Evolutionary conservation across 2,329 filamentous ascomycete species (phyloP).

Genomic region (Monilinia aucupariae): DNA sequence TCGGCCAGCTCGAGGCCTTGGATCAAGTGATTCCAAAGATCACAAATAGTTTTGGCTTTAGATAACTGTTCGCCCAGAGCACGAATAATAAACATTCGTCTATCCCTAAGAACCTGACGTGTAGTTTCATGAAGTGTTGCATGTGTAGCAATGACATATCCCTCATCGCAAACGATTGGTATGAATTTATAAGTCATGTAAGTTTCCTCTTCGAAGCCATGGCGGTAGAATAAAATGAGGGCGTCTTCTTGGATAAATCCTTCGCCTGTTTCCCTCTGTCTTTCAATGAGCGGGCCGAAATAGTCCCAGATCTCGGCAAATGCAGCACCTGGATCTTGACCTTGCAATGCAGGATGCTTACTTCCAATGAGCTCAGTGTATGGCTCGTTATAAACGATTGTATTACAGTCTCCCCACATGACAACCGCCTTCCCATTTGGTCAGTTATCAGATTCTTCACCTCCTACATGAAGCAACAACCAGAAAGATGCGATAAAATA

Average conservation of each 20-base stretch:
- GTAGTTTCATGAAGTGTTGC: slow-evolving; percentile 72
- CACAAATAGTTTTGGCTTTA: slow-evolving; percentile 61
- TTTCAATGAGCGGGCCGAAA: slow-evolving; percentile 56
- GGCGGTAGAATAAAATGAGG: slow-evolving; percentile 35
- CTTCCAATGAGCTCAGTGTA: slow-evolving; percentile 65
- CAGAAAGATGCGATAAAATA: not conserved
- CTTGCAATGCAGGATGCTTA: slow-evolving; percentile 70
- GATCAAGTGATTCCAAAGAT: slow-evolving; percentile 66
- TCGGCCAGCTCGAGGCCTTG: slow-evolving; percentile 66
- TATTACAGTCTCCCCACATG: slow-evolving; percentile 66
- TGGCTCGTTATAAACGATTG: slow-evolving; percentile 66
- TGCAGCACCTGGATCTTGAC: slow-evolving; percentile 39
- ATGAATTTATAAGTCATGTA: slow-evolving; percentile 81
- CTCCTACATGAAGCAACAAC: not conserved
- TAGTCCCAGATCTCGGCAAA: slow-evolving; percentile 74
- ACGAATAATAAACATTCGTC: slow-evolving; percentile 69
- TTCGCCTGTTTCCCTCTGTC: slow-evolving; percentile 62
- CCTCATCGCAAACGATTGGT: slow-evolving; percentile 69
- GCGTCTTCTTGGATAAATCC: slow-evolving; percentile 78
- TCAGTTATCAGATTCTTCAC: not conserved
- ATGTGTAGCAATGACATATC: slow-evolving; percentile 67
- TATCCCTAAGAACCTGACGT: slow-evolving; percentile 64
- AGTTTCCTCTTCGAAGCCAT: slow-evolving; percentile 53
- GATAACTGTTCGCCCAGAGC: slow-evolving; percentile 71
- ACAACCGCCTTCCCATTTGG: slow-evolving; percentile 48